Percentiles rank a stretch among this genome's conserved stretches.
phyloP scores from a whole-genome alignment of 768 basidiomycete genomes.

The Boletus rex-veris region DNA sequence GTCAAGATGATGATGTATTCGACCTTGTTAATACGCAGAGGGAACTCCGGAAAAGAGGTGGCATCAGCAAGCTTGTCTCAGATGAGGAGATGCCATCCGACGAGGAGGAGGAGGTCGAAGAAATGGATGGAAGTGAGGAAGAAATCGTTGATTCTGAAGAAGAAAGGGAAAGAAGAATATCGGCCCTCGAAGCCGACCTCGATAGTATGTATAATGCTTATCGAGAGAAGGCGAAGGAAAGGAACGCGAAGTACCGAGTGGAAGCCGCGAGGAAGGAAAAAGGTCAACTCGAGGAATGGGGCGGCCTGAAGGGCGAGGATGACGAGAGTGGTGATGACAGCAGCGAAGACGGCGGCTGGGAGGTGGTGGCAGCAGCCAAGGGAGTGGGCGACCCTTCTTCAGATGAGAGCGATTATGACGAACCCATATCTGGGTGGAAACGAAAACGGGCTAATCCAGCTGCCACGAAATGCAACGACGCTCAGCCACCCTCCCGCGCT shows the following conservation, averaged over 20 bases:
- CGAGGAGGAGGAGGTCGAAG: conserved; percentile 40
- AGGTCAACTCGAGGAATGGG: conserved; percentile 77
- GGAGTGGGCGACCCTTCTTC: conserved; percentile 46
- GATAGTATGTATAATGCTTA: conserved; percentile 89
- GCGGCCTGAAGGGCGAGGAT: conserved; percentile 57
- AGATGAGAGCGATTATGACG: conserved; percentile 48
- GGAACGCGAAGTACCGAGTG: conserved; percentile 84
- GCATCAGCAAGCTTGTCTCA: conserved; percentile 35
- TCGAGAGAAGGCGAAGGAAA: conserved; percentile 71
- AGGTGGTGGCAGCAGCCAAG: conserved; percentile 57
- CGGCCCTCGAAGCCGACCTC: conserved; percentile 75
- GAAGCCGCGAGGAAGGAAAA: conserved; percentile 73
- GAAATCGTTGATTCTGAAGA: conserved; percentile 61
- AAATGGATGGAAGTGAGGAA: conserved; percentile 31
- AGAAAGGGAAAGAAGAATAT: conserved; percentile 60
- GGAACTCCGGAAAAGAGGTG: conserved; percentile 39
- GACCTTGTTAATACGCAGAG: conserved; percentile 68
- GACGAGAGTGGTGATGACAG: conserved; percentile 38
- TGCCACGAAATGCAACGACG: conserved; percentile 35
- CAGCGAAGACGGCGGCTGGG: conserved; percentile 63
- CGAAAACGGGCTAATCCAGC: conserved; percentile 34
- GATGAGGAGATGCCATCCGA: conserved; percentile 45
- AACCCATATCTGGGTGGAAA: conserved; percentile 36
- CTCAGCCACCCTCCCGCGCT: conserved; percentile 47
- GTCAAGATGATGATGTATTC: conserved; percentile 86